Evolutionary conservation across 192 early-diverging fungal genomes (phyloP), one percentile per base, ranked within the genome.

Genomic region (Helicostylum pulchrum): DNA sequence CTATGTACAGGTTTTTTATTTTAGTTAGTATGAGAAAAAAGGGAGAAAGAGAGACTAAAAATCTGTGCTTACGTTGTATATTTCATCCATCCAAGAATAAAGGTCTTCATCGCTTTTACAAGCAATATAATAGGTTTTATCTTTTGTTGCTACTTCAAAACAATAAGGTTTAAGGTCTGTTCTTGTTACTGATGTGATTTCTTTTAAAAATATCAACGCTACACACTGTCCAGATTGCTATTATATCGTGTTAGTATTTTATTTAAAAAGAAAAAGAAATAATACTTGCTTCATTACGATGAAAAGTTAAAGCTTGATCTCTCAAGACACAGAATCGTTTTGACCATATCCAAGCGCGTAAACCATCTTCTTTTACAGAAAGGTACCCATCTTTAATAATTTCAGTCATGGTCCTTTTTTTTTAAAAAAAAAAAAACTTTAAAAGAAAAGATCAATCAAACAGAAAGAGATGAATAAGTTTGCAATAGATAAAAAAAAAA

Each of bases 51-150:
- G 26, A 47, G 23, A 11, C 3, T 31, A 23, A 17, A 43, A 3
- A 10, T 17, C n/a, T 44, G 21, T 12, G 48, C 68, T 71, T 71
- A 90, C 90, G 71, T 89, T 89, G 77, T 98, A 98, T 77, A 99
- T 92, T 74, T 94, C 91, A 69, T 99, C 96, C 85, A 97, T 93
- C 97, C 97, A 99, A 46, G 90, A 89, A 76, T 99, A 99, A 31
- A 99, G 80, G 66, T 99, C 96, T 70, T 96, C 94, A 70, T 99
- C 97, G 67, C 84, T 93, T 70, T 89, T 92, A 72, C 93, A 95
- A 15, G 93, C 85, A 44, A 99, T 80, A 72, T 87, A 95, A 73
- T 94, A 97, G 50, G 88, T 90, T 79, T 93, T 91, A 53, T 97
- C 96, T 71, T 91, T 93, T 32, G 95, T 95, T 48, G 87, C 85